Conservation (phyloP, 2,329 filamentous ascomycete species). For the Hymenoscyphus fructigenus region DNA sequence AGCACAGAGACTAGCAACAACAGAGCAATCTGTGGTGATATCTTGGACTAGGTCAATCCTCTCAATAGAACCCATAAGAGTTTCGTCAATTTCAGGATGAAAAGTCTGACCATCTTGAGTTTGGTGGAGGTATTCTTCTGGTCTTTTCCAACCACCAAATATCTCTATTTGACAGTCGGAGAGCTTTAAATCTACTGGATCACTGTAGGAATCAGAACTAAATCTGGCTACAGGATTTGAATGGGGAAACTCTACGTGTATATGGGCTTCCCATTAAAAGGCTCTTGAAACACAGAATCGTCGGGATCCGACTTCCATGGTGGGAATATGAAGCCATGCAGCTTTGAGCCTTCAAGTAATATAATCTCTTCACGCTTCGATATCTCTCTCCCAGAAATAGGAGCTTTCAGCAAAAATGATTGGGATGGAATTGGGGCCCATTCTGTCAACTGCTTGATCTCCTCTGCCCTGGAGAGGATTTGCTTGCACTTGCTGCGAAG, state of each 20-base stretch:
- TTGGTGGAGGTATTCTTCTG: conserved; percentile 59
- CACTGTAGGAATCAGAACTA: conserved; percentile 50
- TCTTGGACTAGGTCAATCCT: conserved; percentile 89
- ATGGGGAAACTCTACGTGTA: conserved; percentile 59
- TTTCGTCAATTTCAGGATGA: conserved; percentile 33
- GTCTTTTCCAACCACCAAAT: conserved; percentile 83
- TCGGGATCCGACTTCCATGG: conserved; percentile 72
- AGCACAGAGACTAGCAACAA: conserved; percentile 91
- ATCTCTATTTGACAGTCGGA: conserved; percentile 72
- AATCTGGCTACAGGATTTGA: conserved; percentile 8
- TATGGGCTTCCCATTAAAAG: conserved; percentile 44
- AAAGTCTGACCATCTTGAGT: background rate
- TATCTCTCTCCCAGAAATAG: conserved; percentile 55
- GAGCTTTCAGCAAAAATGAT: conserved; percentile 35
- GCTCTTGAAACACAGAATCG: conserved; percentile 59
- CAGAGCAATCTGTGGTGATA: conserved; percentile 92
- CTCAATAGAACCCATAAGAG: conserved; percentile 56
- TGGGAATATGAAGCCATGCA: conserved; percentile 82
- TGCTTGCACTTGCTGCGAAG: conserved; percentile 68
- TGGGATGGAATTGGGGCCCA: conserved; percentile 24
- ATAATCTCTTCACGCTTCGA: conserved; percentile 74
- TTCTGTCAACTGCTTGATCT: conserved; percentile 57
- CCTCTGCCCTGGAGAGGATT: conserved; percentile 70
- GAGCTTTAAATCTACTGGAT: conserved; percentile 66
- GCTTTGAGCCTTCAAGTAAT: conserved; percentile 70